Conservation (phyloP, 2,329 filamentous ascomycete species). For the Lasiodiplodia sp. region DNA sequence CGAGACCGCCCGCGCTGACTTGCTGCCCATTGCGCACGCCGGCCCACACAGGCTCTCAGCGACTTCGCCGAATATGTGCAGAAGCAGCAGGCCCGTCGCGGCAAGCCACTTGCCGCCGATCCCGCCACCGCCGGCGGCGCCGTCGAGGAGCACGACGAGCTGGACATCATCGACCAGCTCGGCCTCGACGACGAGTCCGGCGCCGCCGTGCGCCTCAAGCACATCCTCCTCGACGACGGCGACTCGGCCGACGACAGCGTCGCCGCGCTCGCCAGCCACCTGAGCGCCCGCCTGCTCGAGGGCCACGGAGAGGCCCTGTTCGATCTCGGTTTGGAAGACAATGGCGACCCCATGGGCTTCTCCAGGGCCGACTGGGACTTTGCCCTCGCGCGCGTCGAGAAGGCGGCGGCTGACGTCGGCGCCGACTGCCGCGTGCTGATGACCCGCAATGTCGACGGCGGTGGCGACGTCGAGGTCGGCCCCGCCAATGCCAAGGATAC, state of each 20-base stretch:
- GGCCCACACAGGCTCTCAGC: conserved; percentile 71
- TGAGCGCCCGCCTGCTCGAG: conserved; percentile 76
- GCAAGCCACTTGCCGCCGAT: conserved; percentile 45
- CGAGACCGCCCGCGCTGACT: not conserved
- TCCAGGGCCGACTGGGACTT: conserved; percentile 76
- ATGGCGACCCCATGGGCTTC: conserved; percentile 83
- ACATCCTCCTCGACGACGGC: conserved; percentile 69
- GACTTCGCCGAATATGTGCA: conserved; percentile 99
- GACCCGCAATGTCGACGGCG: conserved; percentile 87
- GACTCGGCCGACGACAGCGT: conserved; percentile 65
- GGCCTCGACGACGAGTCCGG: conserved; percentile 74
- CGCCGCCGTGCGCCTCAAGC: conserved; percentile 70
- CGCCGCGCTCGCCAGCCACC: conserved; percentile 67
- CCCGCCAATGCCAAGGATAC: conserved; percentile 71
- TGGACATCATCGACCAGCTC: conserved; percentile 85
- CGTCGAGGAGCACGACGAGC: conserved; percentile 79
- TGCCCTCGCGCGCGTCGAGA: conserved; percentile 71
- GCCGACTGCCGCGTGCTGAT: conserved; percentile 84
- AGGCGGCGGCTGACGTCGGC: conserved; percentile 68
- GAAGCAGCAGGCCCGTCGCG: conserved; percentile 81
- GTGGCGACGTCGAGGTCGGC: conserved; percentile 73
- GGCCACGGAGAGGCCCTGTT: conserved; percentile 90
- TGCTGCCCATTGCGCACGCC: not conserved
- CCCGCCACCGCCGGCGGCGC: conserved; percentile 50
- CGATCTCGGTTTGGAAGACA: conserved; percentile 90